A percentile compares a stretch with the other conserved stretches of the same genome.
Evolutionary conservation across 2,329 filamentous ascomycete species (phyloP).

Genomic region (Amesomyces nigricolor): DNA sequence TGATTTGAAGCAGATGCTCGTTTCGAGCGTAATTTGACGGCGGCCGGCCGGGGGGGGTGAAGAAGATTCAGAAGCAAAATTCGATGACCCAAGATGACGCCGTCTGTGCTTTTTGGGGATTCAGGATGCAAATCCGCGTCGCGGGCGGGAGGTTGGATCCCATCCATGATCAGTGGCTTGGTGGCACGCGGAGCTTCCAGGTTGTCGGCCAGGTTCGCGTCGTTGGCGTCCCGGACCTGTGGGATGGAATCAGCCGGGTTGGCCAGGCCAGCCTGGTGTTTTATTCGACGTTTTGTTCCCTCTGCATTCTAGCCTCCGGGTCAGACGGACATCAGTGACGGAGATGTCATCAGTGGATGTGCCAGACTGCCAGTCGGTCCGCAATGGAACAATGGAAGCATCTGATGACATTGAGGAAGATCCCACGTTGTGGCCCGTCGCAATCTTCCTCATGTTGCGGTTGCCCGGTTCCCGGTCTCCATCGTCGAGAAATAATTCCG

Average conservation of each 20-base stretch:
- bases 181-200: not conserved
- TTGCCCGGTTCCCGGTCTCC: conserved; percentile 18
- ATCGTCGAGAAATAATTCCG: not conserved
- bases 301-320: not conserved
- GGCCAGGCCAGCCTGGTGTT: not conserved
- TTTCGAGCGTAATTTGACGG: conserved; percentile 29
- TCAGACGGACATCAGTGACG: not conserved
- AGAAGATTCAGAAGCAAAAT: conserved; percentile 16
- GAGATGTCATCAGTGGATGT: not conserved
- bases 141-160: not conserved
- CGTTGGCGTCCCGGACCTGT: not conserved
- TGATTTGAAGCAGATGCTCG: conserved; percentile 30
- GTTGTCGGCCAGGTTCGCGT: too few species aligned
- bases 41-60: conserved; percentile 19
- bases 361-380: not conserved
- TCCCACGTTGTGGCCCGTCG: not conserved
- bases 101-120: conserved; percentile 6
- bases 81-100: conserved; percentile 3
- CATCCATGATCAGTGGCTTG: not conserved
- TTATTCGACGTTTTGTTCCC: not conserved
- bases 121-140: not conserved
- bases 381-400: not conserved
- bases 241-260: not conserved
- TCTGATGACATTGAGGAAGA: not conserved
- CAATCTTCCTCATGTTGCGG: conserved; percentile 10